Conservation (phyloP, 768 basidiomycete genomes). For the Mrakia gelida region DNA sequence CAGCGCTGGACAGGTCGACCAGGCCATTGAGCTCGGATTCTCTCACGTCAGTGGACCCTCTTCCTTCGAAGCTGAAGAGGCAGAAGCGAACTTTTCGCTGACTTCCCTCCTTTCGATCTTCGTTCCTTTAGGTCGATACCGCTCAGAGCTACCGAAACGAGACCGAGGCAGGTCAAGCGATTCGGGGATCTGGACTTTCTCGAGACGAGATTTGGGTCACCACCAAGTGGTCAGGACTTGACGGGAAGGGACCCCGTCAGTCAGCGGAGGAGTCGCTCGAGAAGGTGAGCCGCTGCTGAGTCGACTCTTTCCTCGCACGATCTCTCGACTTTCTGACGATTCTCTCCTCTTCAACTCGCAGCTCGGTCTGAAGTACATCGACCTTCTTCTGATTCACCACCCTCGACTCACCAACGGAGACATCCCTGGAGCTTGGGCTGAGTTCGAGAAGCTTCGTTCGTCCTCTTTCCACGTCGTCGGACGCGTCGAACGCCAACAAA, state of each 20-base stretch:
- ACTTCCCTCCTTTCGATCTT: neutral
- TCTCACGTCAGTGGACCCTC: constrained; percentile 52
- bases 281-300: constrained; percentile 41
- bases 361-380: constrained; percentile 60
- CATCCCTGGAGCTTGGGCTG: constrained; percentile 50
- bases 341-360: constrained; percentile 37
- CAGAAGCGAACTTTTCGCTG: too few relatives aligned
- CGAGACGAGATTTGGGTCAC: constrained; percentile 43
- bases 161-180: constrained; percentile 48
- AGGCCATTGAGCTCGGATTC: constrained; percentile 22
- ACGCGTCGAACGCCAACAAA: neutral
- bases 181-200: constrained; percentile 45
- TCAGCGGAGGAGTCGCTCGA: constrained; percentile 53
- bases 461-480: constrained; percentile 40
- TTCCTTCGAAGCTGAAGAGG: constrained; percentile 45
- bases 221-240: constrained; percentile 36
- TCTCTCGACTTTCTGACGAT: neutral
- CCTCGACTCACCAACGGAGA: constrained; percentile 44
- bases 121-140: constrained; percentile 52
- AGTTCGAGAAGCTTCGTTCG: constrained; percentile 56
- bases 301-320: neutral
- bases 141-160: constrained; percentile 53
- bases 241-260: constrained; percentile 49
- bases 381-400: constrained; percentile 63
- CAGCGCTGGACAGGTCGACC: constrained; percentile 25